These are phyloP conservation scores for Esteya vermicola DNA, from an alignment of 2,329 filamentous ascomycete species.

Conservation along the genomic window DNA sequence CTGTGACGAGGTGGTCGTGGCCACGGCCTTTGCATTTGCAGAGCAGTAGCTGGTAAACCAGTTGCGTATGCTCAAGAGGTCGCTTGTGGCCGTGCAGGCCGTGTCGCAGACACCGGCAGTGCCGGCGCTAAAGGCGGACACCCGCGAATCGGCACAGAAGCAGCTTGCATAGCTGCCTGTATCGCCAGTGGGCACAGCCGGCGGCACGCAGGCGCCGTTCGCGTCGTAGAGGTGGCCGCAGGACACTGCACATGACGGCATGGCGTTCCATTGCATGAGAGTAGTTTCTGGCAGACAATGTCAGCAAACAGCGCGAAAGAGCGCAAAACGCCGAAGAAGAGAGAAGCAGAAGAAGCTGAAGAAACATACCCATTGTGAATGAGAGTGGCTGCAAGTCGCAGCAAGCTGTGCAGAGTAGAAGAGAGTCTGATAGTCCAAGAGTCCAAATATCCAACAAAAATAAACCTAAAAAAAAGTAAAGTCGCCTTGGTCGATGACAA, in stretches of 20 bases:
- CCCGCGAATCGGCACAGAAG: slow-evolving; percentile 53
- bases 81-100: slow-evolving; percentile 34
- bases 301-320: not conserved
- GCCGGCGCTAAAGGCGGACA: slow-evolving; percentile 42
- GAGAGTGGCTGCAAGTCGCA: not conserved
- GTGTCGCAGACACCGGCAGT: slow-evolving; percentile 47
- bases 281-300: slow-evolving; percentile 22
- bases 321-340: not conserved
- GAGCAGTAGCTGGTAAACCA: slow-evolving; percentile 61
- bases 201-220: slow-evolving; percentile 56
- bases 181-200: slow-evolving; percentile 30
- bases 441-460: too few species aligned
- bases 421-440: too few species aligned
- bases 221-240: slow-evolving; percentile 54
- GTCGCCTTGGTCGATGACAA: too few species aligned
- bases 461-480: too few species aligned
- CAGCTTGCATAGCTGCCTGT: slow-evolving; percentile 47
- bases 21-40: slow-evolving; percentile 23
- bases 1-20: slow-evolving; percentile 12
- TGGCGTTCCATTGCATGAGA: slow-evolving; percentile 39
- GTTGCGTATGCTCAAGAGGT: slow-evolving; percentile 40
- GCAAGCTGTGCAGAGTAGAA: too few species aligned
- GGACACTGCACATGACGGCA: slow-evolving; percentile 46
- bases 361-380: not conserved
- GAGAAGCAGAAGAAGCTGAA: not conserved